Percentiles rank a stretch among this genome's conserved stretches.
These are phyloP conservation scores for Yamadazyma trypodendri DNA, from an alignment of 1,139 yeast species.

Conservation along the genomic window DNA sequence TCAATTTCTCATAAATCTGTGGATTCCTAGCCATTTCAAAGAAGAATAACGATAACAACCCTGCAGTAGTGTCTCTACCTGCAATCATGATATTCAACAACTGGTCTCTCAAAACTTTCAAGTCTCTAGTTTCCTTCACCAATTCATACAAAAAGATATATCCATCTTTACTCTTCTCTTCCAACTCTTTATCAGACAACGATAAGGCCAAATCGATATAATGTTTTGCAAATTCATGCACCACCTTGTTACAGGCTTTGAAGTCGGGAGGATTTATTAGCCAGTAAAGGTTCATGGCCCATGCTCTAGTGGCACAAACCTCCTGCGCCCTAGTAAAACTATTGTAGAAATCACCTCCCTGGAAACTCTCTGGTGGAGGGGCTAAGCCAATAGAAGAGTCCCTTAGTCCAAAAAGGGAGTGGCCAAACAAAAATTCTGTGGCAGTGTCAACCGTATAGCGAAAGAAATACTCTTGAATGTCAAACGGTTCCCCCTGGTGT, in stretches of 20 bases:
- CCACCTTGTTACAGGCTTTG: slow-evolving; percentile 18
- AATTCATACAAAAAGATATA: slow-evolving; percentile 30
- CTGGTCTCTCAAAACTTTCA: slow-evolving; percentile 26
- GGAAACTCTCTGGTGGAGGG: slow-evolving; percentile 14
- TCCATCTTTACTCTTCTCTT: slow-evolving; percentile 19
- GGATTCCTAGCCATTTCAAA: slow-evolving; percentile 25
- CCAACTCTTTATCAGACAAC: slow-evolving; percentile 18
- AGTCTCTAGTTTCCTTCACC: slow-evolving; percentile 27
- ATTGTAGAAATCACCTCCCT: slow-evolving; percentile 22
- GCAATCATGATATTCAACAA: slow-evolving; percentile 32
- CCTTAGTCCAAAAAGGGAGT: slow-evolving; percentile 29
- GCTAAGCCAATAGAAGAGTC: slow-evolving; percentile 28
- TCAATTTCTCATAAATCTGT: slow-evolving; percentile 22
- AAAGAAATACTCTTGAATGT: slow-evolving; percentile 37
- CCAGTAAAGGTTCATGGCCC: slow-evolving; percentile 29
- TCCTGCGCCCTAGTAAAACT: slow-evolving; percentile 32
- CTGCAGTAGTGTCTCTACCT: slow-evolving; percentile 34
- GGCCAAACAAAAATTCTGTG: slow-evolving; percentile 43
- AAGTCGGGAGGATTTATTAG: slow-evolving; percentile 25
- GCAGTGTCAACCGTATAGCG: slow-evolving; percentile 41
- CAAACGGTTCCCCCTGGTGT: slow-evolving; percentile 25
- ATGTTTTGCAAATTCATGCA: slow-evolving; percentile 28
- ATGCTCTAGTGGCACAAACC: slow-evolving; percentile 27
- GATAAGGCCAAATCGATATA: slow-evolving; percentile 31
- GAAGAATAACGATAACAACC: slow-evolving; percentile 26